These are phyloP conservation scores for Elsinoe australis DNA, from an alignment of 2,329 filamentous ascomycete species.

Conservation along the genomic window DNA sequence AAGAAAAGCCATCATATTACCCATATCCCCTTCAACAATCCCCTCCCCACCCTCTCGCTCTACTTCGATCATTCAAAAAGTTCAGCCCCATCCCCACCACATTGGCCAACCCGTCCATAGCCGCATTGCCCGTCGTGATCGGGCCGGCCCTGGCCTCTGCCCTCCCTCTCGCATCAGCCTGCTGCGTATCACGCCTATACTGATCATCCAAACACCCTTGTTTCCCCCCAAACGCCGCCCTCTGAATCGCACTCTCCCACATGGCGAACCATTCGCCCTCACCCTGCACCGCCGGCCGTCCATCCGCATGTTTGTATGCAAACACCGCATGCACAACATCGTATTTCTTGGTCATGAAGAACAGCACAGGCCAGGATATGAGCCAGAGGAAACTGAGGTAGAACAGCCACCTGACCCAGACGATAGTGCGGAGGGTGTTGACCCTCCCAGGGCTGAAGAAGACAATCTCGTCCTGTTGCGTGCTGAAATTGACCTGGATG, in stretches of 20 bases:
- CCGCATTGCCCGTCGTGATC: constrained; percentile 21
- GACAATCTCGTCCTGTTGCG: constrained; percentile 49
- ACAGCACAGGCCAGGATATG: constrained; percentile 63
- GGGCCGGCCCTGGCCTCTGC: not conserved
- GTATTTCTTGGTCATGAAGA: constrained; percentile 59
- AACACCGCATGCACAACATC: constrained; percentile 58
- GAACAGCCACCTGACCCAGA: constrained; percentile 58
- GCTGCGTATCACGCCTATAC: constrained; percentile 17
- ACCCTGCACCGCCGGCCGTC: constrained; percentile 4
- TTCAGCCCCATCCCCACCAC: not conserved
- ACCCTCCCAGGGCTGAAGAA: constrained; percentile 56
- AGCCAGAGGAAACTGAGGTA: constrained; percentile 61
- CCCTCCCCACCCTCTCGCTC: not conserved
- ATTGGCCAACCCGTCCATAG: constrained; percentile 19
- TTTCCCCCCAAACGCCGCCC: constrained; percentile 51
- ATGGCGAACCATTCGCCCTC: constrained; percentile 54
- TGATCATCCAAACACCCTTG: constrained; percentile 48
- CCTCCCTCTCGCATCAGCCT: constrained; percentile 15
- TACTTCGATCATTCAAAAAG: not conserved
- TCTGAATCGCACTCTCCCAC: constrained; percentile 54
- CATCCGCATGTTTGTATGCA: constrained; percentile 31
- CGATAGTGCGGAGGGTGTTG: constrained; percentile 57
- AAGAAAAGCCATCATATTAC: no score
- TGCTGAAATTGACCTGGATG: constrained; percentile 52
- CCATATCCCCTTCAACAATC: not conserved